Evolutionary conservation across 2,329 filamentous ascomycete genomes (phyloP), one percentile per base, ranked within the genome.

Genomic region (Fusarium drepaniforme): DNA sequence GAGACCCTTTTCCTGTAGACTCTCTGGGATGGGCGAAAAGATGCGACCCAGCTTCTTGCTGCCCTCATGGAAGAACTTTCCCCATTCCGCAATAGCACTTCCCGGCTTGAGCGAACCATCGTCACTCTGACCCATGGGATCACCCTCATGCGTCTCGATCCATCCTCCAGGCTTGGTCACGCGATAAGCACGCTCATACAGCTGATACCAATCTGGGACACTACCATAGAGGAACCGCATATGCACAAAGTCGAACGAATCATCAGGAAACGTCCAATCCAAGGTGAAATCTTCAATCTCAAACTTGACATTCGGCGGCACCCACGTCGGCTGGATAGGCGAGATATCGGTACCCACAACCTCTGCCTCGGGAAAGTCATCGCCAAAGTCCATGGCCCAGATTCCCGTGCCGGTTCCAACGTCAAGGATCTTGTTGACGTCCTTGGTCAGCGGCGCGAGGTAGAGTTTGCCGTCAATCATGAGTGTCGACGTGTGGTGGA

Each of bases 231-330:
- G 83, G 75, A 88, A 85, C 35, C 88, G 87, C 9, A 89, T 87
- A 78, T 92, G 91, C 64, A 93, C 87, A 74, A 88, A 90, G 80
- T 92, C 90, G 76, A 90, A 89, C 35, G 84, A 80, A 66, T 75
- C 68, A 8, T 65, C 59, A 37, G 66, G 58, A 44, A 79, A 82
- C 1, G 79, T 82, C 81, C 81, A 82, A 28, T 77, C 33, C 61
- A 78, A 53, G 69, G 79, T 69, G 66, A 80, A 70, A 81, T 83
- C 57, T 81, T 84, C 74, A 15, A 76, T 76, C 51, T 76, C 74
- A 44, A 81, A 81, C 74, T 88, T 87, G 70, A 91, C 89, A 74
- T 80, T 80, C 1, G 79, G 72, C 5, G 79, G 77, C 0, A 91
- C 86, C 82, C 88, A 88, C 37, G 81, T 81, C 1, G 89, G 88